Conservation (phyloP, 2,329 filamentous ascomycete genomes). For the Colletotrichum sp. region DNA sequence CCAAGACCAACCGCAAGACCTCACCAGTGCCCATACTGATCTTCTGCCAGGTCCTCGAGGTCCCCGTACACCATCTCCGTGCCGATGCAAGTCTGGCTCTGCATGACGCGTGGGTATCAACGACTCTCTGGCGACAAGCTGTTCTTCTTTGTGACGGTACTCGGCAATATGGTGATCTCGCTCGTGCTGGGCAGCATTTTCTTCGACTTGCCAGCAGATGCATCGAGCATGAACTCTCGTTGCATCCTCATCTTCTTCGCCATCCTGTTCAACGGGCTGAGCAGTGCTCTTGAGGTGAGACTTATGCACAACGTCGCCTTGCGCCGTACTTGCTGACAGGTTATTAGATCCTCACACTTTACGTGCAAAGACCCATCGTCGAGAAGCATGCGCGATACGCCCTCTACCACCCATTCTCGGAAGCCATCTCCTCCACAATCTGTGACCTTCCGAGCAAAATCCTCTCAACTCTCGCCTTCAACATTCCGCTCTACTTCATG, state of each 20-base stretch:
- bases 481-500: conserved; percentile 69
- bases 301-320: rapidly evolving
- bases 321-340: not conserved
- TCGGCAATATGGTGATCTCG: conserved; percentile 6
- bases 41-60: not conserved
- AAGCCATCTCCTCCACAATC: conserved; percentile 10
- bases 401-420: conserved; percentile 34
- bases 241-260: conserved; percentile 30
- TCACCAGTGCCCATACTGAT: not conserved
- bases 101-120: conserved; percentile 63
- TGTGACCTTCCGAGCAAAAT: conserved; percentile 33
- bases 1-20: no score
- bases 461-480: conserved; percentile 60
- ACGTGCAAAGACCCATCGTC: conserved; percentile 27
- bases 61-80: conserved; percentile 68
- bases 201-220: conserved; percentile 59
- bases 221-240: conserved; percentile 57
- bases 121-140: conserved; percentile 62
- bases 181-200: conserved; percentile 72
- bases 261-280: conserved; percentile 36
- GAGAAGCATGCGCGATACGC: conserved; percentile 31
- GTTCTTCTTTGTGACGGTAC: conserved; percentile 68
- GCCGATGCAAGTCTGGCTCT: conserved; percentile 60
- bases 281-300: conserved; percentile 23
- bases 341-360: conserved; percentile 23